Evolutionary conservation across 1,284 basidiomycete species (phyloP), one percentile per base, ranked within the genome.

Genomic region (Ceratobasidium sp.): DNA sequence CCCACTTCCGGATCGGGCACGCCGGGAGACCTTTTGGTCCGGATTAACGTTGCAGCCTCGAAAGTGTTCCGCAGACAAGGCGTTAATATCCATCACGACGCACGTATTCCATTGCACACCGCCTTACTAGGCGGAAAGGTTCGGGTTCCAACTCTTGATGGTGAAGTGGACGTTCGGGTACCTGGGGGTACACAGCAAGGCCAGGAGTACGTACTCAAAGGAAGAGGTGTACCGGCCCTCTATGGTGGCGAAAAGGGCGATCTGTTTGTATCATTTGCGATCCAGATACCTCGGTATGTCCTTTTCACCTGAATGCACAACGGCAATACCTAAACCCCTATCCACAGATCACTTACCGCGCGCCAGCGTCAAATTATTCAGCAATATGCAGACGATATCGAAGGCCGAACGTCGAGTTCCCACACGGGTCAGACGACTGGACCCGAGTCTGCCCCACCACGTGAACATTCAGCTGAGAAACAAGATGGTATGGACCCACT

Each of bases 101-200:
- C 94, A 49, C 90, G 90, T 72, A 93, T 99, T 76, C 97, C 98
- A 21, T 86, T 99, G 78, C 94, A 99, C 80, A 89, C 88, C 5
- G 98, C 98, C 8, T 84, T 99, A 57, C 87, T 99, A 28, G 97
- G 97, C 61, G 98, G 98, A 52, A 89, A 89, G 78, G 93, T 96
- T 55, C 89, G 95, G 47, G 93, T 99, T 59, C 96, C 96, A 28
- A 99, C 98, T 28, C 85, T 99, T 32, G 96, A 99, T 77, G 95
- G 96, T 50, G 94, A 98, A 70, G 96, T 98, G 9, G 96, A 98
- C 75, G 94, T 99, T 61, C 91, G 94, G 74, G 89, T 99, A 61
- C 95, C 96, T 57, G 86, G 87, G 43, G 97, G 98, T 55, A 98
- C 98, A 1, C 97, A 99, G 82, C 94, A 93, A 78, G 96, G 96